These are phyloP conservation scores for Scedosporium aurantiacum DNA, from an alignment of 2,329 filamentous ascomycete species.

Conservation along the genomic window DNA sequence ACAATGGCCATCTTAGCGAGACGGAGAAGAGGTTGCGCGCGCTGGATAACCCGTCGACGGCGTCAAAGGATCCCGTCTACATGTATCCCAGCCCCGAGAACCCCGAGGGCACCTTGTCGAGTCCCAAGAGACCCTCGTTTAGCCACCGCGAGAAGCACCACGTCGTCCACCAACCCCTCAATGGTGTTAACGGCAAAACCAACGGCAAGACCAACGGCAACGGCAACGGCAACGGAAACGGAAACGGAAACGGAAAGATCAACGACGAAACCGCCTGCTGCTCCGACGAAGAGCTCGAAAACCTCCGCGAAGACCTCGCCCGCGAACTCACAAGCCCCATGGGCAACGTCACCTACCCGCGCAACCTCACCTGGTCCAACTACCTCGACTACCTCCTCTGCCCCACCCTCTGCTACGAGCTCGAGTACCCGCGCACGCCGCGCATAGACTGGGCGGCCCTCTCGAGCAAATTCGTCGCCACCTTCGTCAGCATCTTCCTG, in stretches of 20 bases:
- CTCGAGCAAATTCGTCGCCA: constrained; percentile 73
- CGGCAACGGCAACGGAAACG: constrained; percentile 25
- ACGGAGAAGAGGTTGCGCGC: constrained; percentile 69
- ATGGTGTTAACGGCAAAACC: not conserved
- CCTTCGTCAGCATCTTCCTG: constrained; percentile 94
- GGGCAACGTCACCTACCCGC: constrained; percentile 79
- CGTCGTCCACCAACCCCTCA: not conserved
- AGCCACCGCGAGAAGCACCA: not conserved
- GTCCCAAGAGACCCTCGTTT: not conserved
- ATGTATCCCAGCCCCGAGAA: constrained; percentile 48
- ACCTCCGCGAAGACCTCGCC: constrained; percentile 76
- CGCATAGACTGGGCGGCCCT: constrained; percentile 71
- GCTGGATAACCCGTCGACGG: constrained; percentile 66
- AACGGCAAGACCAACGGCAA: constrained; percentile 38
- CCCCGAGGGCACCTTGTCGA: constrained; percentile 1
- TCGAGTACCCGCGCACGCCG: constrained; percentile 79
- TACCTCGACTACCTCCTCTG: constrained; percentile 82
- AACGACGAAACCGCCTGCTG: constrained; percentile 11
- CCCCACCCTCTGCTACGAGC: constrained; percentile 92
- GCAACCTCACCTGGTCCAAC: constrained; percentile 74
- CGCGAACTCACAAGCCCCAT: constrained; percentile 84
- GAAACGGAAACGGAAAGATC: constrained; percentile 11
- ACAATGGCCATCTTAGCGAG: constrained; percentile 89
- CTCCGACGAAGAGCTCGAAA: constrained; percentile 42
- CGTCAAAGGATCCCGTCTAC: constrained; percentile 54